Percentiles rank a stretch among this genome's conserved stretches.
Evolutionary conservation across 345 rosid genomes (phyloP).

Genomic region (Corymbia maculata): DNA sequence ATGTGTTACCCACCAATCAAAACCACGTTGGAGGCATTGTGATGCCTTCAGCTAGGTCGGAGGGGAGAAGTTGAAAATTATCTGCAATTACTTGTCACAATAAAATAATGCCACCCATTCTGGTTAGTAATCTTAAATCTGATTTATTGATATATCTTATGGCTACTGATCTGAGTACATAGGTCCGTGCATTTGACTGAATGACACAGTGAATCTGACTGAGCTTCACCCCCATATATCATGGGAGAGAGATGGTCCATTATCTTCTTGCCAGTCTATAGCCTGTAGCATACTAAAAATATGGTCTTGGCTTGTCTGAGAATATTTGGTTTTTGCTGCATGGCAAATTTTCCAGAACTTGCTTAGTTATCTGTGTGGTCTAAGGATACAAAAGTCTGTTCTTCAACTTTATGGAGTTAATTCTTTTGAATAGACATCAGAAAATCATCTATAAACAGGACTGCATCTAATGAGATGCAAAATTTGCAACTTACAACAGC

Average conservation of each 20-base stretch:
- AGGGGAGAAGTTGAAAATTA: background rate
- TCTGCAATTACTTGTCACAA: background rate
- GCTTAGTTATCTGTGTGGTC: background rate
- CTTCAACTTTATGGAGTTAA: background rate
- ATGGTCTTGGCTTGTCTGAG: background rate
- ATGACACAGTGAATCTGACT: background rate
- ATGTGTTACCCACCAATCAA: background rate
- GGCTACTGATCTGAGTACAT: background rate
- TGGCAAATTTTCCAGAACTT: background rate
- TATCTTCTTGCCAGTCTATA: background rate
- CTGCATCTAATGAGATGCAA: background rate
- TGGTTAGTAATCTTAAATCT: background rate
- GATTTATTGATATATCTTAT: background rate
- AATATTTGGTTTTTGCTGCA: background rate
- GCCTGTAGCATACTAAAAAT: background rate
- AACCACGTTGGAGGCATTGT: background rate
- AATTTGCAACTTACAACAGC: background rate
- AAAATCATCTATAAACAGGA: background rate
- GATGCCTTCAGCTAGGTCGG: background rate
- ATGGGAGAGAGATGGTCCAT: background rate
- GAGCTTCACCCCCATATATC: background rate
- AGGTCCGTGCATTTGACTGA: background rate
- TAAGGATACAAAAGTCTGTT: background rate
- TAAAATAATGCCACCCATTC: background rate
- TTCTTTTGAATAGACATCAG: background rate